A percentile compares a stretch with the other conserved stretches of the same genome.
phyloP scores from a whole-genome alignment of 169 alveolate genomes.

The Eimeria tenella region DNA sequence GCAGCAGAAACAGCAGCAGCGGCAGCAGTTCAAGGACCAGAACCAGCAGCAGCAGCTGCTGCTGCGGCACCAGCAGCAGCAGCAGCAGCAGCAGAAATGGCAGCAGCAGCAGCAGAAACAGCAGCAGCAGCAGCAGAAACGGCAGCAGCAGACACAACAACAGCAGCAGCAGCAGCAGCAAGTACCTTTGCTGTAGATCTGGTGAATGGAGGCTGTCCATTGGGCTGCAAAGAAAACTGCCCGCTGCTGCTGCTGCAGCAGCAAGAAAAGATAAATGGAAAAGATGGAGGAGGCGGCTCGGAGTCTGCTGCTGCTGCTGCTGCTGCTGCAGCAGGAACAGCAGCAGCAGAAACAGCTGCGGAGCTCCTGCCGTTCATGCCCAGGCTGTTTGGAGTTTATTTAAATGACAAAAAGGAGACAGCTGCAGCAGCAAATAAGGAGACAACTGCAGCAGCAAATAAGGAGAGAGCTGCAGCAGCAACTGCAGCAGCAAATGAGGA shows the following conservation, averaged over 20 bases:
- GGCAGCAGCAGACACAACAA: neutral
- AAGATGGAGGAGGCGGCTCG: neutral
- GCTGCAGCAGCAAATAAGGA: neutral
- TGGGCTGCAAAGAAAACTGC: neutral
- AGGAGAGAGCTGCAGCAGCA: neutral
- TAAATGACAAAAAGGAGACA: neutral
- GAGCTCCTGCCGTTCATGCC: too few species aligned
- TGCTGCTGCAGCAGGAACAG: neutral
- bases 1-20: neutral
- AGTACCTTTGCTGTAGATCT: neutral
- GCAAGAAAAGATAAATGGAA: too few species aligned
- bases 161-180: neutral
- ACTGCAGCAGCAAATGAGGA: neutral
- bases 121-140: neutral
- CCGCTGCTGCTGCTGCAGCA: neutral
- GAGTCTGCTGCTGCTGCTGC: constrained; percentile 2
- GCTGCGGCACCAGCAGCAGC: neutral
- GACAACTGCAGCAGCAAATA: neutral
- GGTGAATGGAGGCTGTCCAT: neutral
- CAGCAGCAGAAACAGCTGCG: neutral
- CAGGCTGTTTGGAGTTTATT: too few species aligned
- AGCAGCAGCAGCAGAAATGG: neutral
- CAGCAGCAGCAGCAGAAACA: too few species aligned
- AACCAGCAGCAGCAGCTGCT: neutral
- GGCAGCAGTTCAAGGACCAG: neutral